Base-by-base conservation (phyloP, 2,329 filamentous ascomycete genomes). In the Trichophyton mentagrophytes region DNA sequence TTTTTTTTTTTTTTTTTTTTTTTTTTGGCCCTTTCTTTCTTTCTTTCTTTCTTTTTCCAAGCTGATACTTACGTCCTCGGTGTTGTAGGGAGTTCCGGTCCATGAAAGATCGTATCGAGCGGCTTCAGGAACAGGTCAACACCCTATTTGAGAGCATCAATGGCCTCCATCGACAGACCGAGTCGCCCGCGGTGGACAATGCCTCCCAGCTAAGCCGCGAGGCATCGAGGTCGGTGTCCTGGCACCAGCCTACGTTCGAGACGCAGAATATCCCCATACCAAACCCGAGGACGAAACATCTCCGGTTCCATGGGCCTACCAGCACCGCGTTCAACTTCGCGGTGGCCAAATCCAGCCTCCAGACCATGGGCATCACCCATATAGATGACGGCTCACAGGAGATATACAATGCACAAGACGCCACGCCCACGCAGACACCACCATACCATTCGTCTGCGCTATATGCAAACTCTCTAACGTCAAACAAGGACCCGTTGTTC, bases 271-370 rank as follows among this genome's bases (percentile, higher is more conserved):
- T 49, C 20, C 57, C 25, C 1, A 69, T 78, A 46, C 77, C 79
- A 38, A 72, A 77, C 30, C 69, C 78, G 2, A 80, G 79, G 64
- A 74, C 76, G 69, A 82, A 77, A 65, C 83, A 81, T 62, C 83
- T 84, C 3, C 81, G 82, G 25, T 96, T 93, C 69, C 85, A 88
- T 61, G 91, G 90, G 0, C 89, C 90, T 0, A 96, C 90, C 0
- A 95, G 89, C 73, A 87, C 85, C 55, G 85, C 86, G 1, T 96
- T 91, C 73, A 91, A 87, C 65, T 82, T 96, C 33, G 88, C 92
- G 64, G 86, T 96, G 13, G 90, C 91, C 40, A 91, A 90, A 71
- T 89, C 83, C 59, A 95, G 90, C 57, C 79, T 96, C 42, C 87
- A 90, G 69, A 91, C 86, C 63, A 95, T 96, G 88, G 90, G 90